Percentiles rank a stretch among this genome's conserved stretches.
Evolutionary conservation across 2,329 filamentous ascomycete genomes (phyloP).

Genomic region (Xylariales sp.): DNA sequence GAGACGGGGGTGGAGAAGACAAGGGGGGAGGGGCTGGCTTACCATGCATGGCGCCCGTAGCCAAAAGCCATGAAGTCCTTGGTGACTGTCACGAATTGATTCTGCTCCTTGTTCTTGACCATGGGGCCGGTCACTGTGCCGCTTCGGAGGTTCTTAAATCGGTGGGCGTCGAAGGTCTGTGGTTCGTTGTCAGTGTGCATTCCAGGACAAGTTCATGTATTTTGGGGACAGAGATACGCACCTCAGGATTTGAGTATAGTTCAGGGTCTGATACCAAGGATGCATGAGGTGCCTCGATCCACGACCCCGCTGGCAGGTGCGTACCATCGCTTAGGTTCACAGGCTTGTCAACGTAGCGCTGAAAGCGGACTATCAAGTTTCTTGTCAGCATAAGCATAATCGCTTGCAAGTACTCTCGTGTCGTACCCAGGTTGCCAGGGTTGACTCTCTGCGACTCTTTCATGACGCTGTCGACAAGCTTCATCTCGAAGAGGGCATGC

Average conservation of each 20-base stretch:
- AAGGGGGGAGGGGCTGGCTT: no score
- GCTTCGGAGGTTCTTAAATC: conserved; percentile 30
- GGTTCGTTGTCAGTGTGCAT: conserved; percentile 2
- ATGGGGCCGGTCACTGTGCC: conserved; percentile 18
- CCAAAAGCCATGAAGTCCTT: conserved; percentile 32
- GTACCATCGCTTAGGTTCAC: conserved; percentile 22
- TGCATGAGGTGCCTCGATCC: conserved; percentile 33
- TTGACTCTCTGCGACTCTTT: conserved; percentile 29
- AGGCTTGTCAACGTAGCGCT: conserved; percentile 31
- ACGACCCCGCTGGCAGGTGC: conserved; percentile 32
- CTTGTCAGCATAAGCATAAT: not conserved
- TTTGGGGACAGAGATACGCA: conserved; percentile 11
- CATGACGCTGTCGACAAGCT: conserved; percentile 32
- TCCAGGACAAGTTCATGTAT: no score
- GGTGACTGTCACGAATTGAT: conserved; percentile 36
- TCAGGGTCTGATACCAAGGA: conserved; percentile 28
- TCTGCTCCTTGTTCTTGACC: conserved; percentile 25
- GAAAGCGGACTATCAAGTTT: conserved; percentile 32
- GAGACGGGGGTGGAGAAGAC: no score
- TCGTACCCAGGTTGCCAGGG: conserved; percentile 22
- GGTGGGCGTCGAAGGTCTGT: conserved; percentile 28
- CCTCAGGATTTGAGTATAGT: conserved; percentile 27
- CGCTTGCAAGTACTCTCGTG: conserved; percentile 20
- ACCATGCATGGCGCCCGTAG: conserved; percentile 33
- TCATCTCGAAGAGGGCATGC: conserved; percentile 31